These are phyloP conservation scores for Ophiostoma sp. DNA, from an alignment of 2,329 filamentous ascomycete genomes.

Conservation along the genomic window DNA sequence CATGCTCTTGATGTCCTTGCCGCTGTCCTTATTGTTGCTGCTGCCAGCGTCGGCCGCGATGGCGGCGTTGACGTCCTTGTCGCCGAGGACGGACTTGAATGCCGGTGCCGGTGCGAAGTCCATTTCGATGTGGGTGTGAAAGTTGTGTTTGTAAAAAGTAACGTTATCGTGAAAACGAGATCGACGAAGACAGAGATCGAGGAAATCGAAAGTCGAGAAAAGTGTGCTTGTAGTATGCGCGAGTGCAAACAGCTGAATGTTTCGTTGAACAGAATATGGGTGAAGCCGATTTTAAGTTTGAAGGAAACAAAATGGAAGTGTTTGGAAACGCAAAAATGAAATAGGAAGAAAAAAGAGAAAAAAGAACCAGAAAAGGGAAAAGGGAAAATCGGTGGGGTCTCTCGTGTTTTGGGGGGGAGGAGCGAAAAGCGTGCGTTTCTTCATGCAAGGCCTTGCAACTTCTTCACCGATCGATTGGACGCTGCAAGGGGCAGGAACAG, in stretches of 20 bases:
- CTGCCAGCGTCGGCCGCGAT: slow-evolving; percentile 38
- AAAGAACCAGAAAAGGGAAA: background rate
- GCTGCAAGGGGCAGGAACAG: background rate
- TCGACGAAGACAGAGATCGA: background rate
- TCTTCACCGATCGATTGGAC: slow-evolving; percentile 5
- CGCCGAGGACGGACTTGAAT: slow-evolving; percentile 51
- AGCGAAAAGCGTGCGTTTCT: background rate
- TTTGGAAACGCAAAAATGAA: background rate
- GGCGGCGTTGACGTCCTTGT: slow-evolving; percentile 65
- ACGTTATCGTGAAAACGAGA: background rate
- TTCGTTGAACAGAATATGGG: background rate
- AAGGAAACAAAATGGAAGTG: background rate
- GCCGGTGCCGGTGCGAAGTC: slow-evolving; percentile 12
- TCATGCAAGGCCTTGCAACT: background rate
- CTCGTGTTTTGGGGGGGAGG: background rate
- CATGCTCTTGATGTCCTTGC: slow-evolving; percentile 66
- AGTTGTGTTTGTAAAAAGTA: background rate
- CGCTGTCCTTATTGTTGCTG: slow-evolving; percentile 42
- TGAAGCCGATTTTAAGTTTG: slow-evolving; percentile 4
- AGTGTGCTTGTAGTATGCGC: background rate
- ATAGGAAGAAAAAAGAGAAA: background rate
- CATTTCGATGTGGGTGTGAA: slow-evolving; percentile 21
- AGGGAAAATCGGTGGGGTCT: slow-evolving; percentile 7
- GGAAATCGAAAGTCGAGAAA: background rate
- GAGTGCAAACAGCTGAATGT: background rate